These are phyloP conservation scores for Clonostachys chloroleuca DNA, from an alignment of 2,329 filamentous ascomycete genomes.

Conservation along the genomic window DNA sequence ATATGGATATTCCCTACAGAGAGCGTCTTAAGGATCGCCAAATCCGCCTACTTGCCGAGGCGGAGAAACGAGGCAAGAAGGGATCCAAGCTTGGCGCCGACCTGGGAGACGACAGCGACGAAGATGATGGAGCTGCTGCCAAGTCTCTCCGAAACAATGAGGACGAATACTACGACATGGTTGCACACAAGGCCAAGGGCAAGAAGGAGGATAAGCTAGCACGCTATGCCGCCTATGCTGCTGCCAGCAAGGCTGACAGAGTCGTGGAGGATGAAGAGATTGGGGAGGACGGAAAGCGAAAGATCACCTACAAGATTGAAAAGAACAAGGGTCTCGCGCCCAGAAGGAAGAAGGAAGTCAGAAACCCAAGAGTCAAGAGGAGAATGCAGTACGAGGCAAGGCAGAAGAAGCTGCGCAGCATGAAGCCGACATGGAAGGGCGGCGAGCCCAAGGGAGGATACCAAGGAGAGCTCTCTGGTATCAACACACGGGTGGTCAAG, in stretches of 20 bases:
- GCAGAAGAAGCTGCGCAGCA: slow-evolving; percentile 92
- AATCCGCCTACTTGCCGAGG: slow-evolving; percentile 81
- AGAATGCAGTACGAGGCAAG: slow-evolving; percentile 93
- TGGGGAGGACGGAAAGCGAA: slow-evolving; percentile 81
- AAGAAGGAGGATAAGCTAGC: slow-evolving; percentile 70
- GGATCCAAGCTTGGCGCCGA: slow-evolving; percentile 58
- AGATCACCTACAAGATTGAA: slow-evolving; percentile 89
- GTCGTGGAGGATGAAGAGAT: slow-evolving; percentile 64
- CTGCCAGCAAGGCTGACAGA: slow-evolving; percentile 59
- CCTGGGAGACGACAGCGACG: slow-evolving; percentile 64
- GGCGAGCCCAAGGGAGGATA: slow-evolving; percentile 83
- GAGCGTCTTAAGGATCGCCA: slow-evolving; percentile 85
- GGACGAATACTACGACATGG: slow-evolving; percentile 86
- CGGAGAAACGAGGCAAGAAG: slow-evolving; percentile 74
- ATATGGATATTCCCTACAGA: slow-evolving; percentile 80
- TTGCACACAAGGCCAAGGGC: slow-evolving; percentile 63
- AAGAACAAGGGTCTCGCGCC: slow-evolving; percentile 97
- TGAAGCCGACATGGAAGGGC: slow-evolving; percentile 81
- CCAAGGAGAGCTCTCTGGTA: slow-evolving; percentile 87
- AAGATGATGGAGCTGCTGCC: slow-evolving; percentile 54
- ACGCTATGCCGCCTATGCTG: slow-evolving; percentile 49
- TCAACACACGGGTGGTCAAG: slow-evolving; percentile 90
- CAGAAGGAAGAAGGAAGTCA: slow-evolving; percentile 85
- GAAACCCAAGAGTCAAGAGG: slow-evolving; percentile 98
- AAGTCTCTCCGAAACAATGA: slow-evolving; percentile 52